phyloP scores from a whole-genome alignment of 495 filamentous ascomycete species.

The Aspergillus asperescens region DNA sequence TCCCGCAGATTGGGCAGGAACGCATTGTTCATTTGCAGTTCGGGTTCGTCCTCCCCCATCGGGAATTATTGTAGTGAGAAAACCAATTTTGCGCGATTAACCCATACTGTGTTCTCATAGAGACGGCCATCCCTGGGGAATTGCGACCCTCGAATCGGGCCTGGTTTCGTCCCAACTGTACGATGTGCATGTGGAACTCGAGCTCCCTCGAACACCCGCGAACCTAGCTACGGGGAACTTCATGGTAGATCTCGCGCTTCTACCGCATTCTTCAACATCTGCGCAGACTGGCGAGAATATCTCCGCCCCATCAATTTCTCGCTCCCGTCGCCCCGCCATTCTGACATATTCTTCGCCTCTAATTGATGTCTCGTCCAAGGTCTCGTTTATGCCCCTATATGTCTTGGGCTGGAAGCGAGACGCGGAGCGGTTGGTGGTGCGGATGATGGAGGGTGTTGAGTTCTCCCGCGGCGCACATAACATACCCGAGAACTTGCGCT shows the following conservation, averaged over 20 bases:
- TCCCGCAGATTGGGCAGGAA: conserved; percentile 65
- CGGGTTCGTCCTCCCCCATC: conserved; percentile 42
- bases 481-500: conserved; percentile 50
- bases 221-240: conserved; percentile 72
- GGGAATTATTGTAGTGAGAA: background rate
- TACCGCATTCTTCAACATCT: conserved; percentile 35
- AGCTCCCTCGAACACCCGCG: conserved; percentile 56
- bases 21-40: conserved; percentile 77
- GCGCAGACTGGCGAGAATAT: conserved; percentile 19
- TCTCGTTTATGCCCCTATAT: conserved; percentile 55
- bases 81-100: background rate
- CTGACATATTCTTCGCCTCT: conserved; percentile 61
- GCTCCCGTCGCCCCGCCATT: conserved; percentile 56
- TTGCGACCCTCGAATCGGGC: conserved; percentile 32
- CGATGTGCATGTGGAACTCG: conserved; percentile 66
- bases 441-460: conserved; percentile 64
- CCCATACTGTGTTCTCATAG: conserved; percentile 18
- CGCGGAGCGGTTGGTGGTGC: conserved; percentile 54
- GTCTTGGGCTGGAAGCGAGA: conserved; percentile 51
- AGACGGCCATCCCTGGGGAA: conserved; percentile 42
- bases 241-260: conserved; percentile 78
- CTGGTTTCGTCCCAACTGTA: conserved; percentile 49
- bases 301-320: conserved; percentile 31
- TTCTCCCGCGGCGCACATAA: conserved; percentile 54
- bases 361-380: conserved; percentile 45